These are phyloP conservation scores for Colletotrichum agaves DNA, from an alignment of 2,329 filamentous ascomycete species.

Conservation along the genomic window DNA sequence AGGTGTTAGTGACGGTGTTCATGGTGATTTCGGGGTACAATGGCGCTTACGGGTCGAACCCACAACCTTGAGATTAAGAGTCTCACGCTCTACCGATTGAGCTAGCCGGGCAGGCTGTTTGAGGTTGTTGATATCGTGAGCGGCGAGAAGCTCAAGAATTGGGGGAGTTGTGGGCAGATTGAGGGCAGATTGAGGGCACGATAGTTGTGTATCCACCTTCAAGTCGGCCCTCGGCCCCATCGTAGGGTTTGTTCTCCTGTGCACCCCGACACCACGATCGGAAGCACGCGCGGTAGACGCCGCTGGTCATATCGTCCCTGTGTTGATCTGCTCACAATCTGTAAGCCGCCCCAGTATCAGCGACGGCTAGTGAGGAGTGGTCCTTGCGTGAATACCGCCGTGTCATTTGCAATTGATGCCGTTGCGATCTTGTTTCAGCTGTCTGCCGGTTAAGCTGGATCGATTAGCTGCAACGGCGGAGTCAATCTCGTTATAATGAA, in stretches of 20 bases:
- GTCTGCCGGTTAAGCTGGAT: background rate
- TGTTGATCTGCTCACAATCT: too few relatives aligned
- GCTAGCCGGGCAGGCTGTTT: slow-evolving; percentile 56
- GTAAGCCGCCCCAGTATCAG: too few relatives aligned
- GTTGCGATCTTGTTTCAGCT: background rate
- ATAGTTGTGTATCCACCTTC: slow-evolving; percentile 10
- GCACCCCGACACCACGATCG: background rate
- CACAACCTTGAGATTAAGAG: slow-evolving; percentile 60
- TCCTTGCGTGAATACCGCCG: too few relatives aligned
- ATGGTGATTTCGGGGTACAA: background rate
- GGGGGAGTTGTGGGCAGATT: slow-evolving; percentile 5
- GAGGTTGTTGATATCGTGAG: background rate
- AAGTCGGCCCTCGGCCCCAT: slow-evolving; percentile 19
- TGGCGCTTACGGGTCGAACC: slow-evolving; percentile 36
- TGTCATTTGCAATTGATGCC: too few relatives aligned
- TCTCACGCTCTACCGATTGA: slow-evolving; percentile 81
- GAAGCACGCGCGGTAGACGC: too few relatives aligned
- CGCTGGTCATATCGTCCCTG: too few relatives aligned
- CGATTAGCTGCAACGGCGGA: background rate
- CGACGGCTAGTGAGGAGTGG: too few relatives aligned
- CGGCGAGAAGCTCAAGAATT: background rate
- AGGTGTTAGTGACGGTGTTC: background rate
- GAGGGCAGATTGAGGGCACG: slow-evolving; percentile 23
- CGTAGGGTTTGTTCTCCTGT: background rate
- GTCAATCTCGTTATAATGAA: background rate